Evolutionary conservation across 139 green algal species (phyloP).

Genomic region (Pleodorina starrii): DNA sequence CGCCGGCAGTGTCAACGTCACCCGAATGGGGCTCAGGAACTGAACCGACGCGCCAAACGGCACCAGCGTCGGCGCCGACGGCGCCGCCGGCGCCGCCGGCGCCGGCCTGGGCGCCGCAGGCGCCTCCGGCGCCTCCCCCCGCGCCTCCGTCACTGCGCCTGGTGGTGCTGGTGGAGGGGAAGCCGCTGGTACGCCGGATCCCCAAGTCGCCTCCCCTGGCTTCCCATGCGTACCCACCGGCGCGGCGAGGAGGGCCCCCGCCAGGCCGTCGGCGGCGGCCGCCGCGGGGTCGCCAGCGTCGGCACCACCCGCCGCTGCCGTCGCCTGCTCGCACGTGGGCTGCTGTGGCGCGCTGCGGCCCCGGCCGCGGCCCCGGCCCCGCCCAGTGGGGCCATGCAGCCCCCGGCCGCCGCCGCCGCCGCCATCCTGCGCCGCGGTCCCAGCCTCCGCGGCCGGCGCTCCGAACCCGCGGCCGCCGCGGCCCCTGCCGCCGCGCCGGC

Average conservation of each 20-base stretch:
- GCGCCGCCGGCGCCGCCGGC: background rate
- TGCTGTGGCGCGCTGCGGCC: background rate
- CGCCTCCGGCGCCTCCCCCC: background rate
- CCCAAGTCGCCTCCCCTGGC: background rate
- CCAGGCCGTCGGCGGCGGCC: no score
- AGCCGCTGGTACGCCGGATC: no score
- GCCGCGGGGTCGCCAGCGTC: no score
- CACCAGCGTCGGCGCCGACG: background rate
- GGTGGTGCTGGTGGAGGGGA: no score
- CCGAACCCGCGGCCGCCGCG: background rate
- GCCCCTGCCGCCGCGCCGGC: background rate
- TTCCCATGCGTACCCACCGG: no score
- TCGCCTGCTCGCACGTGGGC: no score
- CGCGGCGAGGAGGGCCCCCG: no score
- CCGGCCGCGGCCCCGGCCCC: background rate
- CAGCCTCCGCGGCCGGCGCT: background rate
- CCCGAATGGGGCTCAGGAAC: slow-evolving; percentile 62
- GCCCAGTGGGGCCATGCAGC: background rate
- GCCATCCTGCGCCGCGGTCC: background rate
- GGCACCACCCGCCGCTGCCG: no score
- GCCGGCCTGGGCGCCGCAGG: background rate
- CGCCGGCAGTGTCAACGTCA: slow-evolving; percentile 57
- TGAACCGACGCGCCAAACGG: slow-evolving; percentile 42
- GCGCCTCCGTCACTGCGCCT: slow-evolving; percentile 29
- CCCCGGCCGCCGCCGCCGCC: background rate